These are phyloP conservation scores for Bolboschoenoplectus hybrid DNA, from an alignment of 202 grass and related monocot genomes.

Conservation along the genomic window DNA sequence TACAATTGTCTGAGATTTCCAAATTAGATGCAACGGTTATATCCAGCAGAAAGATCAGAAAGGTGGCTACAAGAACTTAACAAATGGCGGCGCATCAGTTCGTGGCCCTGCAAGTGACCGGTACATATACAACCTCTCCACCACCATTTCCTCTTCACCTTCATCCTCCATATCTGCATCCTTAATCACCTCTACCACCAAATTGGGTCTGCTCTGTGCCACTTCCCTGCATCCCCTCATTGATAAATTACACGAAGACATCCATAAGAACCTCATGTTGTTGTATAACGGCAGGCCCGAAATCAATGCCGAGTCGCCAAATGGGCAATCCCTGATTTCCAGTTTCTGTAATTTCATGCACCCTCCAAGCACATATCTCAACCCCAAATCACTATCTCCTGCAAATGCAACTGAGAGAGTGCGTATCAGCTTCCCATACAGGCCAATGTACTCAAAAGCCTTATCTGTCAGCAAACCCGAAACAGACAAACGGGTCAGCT, in stretches of 20 bases:
- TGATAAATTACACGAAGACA: slow-evolving; percentile 46
- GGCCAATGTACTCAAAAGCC: slow-evolving; percentile 49
- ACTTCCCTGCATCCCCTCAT: slow-evolving; percentile 45
- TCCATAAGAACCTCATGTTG: slow-evolving; percentile 57
- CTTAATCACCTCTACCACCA: slow-evolving; percentile 49
- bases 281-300: slow-evolving; percentile 41
- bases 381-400: slow-evolving; percentile 41
- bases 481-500: slow-evolving; percentile 38
- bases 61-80: slow-evolving; percentile 44
- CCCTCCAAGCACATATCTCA: slow-evolving; percentile 49
- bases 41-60: neutral
- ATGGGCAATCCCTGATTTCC: slow-evolving; percentile 47
- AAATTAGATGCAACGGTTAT: neutral
- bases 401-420: slow-evolving; percentile 51
- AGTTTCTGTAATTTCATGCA: slow-evolving; percentile 47
- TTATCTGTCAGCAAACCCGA: slow-evolving; percentile 54
- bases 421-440: slow-evolving; percentile 45
- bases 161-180: slow-evolving; percentile 17
- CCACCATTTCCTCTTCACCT: slow-evolving; percentile 25
- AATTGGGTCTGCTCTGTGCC: slow-evolving; percentile 39
- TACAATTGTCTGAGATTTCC: neutral
- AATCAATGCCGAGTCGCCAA: slow-evolving; percentile 42
- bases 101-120: slow-evolving; percentile 45
- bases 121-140: slow-evolving; percentile 48
- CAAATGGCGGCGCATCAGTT: slow-evolving; percentile 44